Conservation (phyloP, 768 basidiomycete genomes). For the Coprinopsis strossmayeri region DNA sequence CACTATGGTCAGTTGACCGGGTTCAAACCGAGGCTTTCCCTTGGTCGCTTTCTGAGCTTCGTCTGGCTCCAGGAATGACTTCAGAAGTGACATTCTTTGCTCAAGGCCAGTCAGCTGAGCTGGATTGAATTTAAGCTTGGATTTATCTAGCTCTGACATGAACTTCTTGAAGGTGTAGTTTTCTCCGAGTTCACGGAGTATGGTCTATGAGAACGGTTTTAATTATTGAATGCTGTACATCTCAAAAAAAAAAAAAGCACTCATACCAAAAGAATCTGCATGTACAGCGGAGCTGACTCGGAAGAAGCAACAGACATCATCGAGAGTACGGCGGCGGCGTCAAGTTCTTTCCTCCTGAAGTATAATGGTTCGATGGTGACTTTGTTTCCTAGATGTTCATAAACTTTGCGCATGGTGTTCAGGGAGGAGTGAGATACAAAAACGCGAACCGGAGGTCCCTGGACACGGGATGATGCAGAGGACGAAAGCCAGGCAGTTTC, state of each 20-base stretch:
- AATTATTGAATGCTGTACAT: no score
- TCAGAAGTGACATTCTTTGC: constrained; percentile 57
- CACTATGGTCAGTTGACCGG: constrained; percentile 58
- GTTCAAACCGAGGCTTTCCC: constrained; percentile 33
- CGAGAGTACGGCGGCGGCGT: constrained; percentile 61
- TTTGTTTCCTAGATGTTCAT: constrained; percentile 41
- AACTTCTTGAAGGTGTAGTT: constrained; percentile 48
- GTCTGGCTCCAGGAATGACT: constrained; percentile 42
- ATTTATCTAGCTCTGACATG: constrained; percentile 33
- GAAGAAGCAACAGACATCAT: constrained; percentile 69
- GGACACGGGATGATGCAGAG: constrained; percentile 22
- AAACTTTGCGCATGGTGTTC: constrained; percentile 53
- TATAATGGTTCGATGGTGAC: constrained; percentile 49
- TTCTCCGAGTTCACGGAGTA: constrained; percentile 60
- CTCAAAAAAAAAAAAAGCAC: constrained; percentile 14
- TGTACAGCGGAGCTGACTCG: constrained; percentile 59
- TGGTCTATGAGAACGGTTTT: constrained; percentile 33
- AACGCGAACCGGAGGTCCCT: constrained; percentile 33
- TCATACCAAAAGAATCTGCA: constrained; percentile 61
- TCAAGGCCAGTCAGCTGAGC: constrained; percentile 49
- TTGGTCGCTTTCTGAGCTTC: constrained; percentile 4
- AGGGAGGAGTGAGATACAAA: constrained; percentile 59
- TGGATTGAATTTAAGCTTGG: constrained; percentile 48
- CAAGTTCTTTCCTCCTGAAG: constrained; percentile 55
- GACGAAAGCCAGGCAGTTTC: constrained; percentile 60